Base-by-base conservation (phyloP, 192 early-diverging fungal genomes). In the Mortierella claussenii region DNA sequence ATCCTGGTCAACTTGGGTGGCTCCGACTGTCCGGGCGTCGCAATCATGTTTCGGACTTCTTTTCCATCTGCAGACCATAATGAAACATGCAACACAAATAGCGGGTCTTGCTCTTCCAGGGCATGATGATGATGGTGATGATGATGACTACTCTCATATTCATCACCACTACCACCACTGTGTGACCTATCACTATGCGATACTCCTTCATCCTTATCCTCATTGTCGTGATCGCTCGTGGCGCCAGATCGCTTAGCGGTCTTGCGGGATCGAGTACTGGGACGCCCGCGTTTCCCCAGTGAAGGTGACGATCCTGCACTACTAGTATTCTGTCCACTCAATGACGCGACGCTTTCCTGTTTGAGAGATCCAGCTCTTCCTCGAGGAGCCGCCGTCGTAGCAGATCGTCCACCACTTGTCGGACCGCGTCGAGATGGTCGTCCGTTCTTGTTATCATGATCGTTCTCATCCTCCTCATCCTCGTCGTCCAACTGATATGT, bases 1-100 rank as follows among this genome's bases (percentile, higher is more conserved):
- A 89, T 86, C 50, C 87, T 80, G 5, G 87, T 88, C 55, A 79
- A 78, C 60, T 87, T 88, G 11, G 88, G 86, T 26, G 86, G 83
- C 18, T 54, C 58, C 2, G 52, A 24, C 28, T 60, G 55, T 51
- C 52, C 59, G 12, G 73, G 73, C 30, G 85, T 88, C 1, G 82
- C 83, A 65, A 88, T 87, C 58, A 87, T 83, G 68, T 84, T 88
- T 30, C 85, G 84, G 43, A 88, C 88, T 34, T 85, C 79, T 1
- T 31, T 65, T 9, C 82, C 69, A 59, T 89, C 88, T 1, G 81
- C 82, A 18, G 86, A 87, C 86, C 88, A 89, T 13, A 89, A 50
- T 13, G 88, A 85, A 8, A 80, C 84, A 63, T 89, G 88, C 18
- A 88, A 65, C 17, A 89, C 82, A 66, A 84, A 89, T 43, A 89